Evolutionary conservation across 768 basidiomycete genomes (phyloP).

Genomic region (Strobilomyces echinocephalus): DNA sequence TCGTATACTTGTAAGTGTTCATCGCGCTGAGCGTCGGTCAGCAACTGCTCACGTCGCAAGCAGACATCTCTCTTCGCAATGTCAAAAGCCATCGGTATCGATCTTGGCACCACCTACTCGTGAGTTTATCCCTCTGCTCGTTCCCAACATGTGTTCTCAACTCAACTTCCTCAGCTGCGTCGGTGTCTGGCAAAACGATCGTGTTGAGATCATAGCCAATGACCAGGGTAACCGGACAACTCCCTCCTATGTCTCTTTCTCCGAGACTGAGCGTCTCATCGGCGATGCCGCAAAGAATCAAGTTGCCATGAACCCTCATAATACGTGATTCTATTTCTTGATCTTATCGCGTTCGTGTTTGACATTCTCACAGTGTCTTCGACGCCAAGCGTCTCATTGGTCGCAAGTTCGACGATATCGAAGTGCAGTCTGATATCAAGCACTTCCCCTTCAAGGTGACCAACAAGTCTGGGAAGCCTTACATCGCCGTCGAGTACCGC

Average conservation of each 20-base stretch:
- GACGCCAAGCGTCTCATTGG: constrained; percentile 98
- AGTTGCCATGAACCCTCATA: constrained; percentile 96
- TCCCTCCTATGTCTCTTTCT: constrained; percentile 94
- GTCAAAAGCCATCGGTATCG: constrained; percentile 86
- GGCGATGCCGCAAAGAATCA: constrained; percentile 99
- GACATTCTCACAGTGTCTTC: constrained; percentile 62
- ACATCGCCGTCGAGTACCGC: constrained; percentile 86
- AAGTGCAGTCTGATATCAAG: constrained; percentile 79
- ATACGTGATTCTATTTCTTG: constrained; percentile 48
- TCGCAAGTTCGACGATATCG: constrained; percentile 79
- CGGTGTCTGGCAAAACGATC: constrained; percentile 99
- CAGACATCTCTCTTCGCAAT: constrained; percentile 28
- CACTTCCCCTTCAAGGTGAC: constrained; percentile 95
- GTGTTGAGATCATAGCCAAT: constrained; percentile 97
- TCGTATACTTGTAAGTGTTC: constrained; percentile 18
- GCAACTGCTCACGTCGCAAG: constrained; percentile 7
- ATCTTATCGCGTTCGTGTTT: neutral
- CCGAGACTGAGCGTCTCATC: constrained; percentile 92
- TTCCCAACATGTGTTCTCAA: constrained; percentile 2
- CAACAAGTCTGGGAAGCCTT: constrained; percentile 84
- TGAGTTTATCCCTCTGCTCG: constrained; percentile 35
- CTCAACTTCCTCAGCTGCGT: constrained; percentile 65
- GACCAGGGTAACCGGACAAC: constrained; percentile 95
- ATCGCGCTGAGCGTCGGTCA: neutral
- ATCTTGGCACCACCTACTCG: constrained; percentile 93